A percentile compares a stretch with the other conserved stretches of the same genome.
Conservation (phyloP, 345 rosid genomes). For the Populus davidiana region DNA sequence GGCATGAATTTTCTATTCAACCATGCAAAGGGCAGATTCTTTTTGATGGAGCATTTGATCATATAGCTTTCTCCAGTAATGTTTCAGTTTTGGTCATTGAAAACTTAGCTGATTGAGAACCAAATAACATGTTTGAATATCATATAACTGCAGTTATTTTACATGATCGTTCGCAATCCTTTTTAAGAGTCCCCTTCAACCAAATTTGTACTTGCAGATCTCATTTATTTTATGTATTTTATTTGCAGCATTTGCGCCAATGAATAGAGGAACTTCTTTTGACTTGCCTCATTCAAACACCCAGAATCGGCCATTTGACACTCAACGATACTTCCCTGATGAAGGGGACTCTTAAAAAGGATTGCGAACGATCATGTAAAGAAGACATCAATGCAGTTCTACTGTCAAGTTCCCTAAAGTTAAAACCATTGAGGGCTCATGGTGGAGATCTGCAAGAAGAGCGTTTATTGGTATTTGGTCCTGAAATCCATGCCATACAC, state of each 20-base stretch:
- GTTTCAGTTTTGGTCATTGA: background rate
- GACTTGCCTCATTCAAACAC: constrained; percentile 28
- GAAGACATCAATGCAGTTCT: background rate
- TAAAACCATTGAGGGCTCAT: too few species aligned
- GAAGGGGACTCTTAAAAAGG: constrained; percentile 7
- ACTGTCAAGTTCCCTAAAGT: background rate
- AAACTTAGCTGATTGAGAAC: too few species aligned
- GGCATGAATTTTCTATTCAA: background rate
- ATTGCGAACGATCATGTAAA: background rate
- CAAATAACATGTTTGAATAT: background rate
- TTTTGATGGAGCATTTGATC: background rate
- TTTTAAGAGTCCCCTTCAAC: too few species aligned
- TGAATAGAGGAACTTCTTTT: constrained; percentile 39
- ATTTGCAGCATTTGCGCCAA: constrained; percentile 79
- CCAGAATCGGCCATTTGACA: constrained; percentile 50
- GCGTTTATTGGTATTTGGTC: background rate
- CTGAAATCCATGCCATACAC: background rate
- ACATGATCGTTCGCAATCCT: too few species aligned
- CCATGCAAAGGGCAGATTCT: background rate
- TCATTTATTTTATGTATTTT: constrained; percentile 7
- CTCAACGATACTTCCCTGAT: constrained; percentile 21
- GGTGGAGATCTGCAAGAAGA: background rate
- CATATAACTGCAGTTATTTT: background rate
- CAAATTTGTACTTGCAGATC: background rate
- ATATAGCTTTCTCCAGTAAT: background rate